Evolutionary conservation across 2,329 filamentous ascomycete genomes (phyloP).

Genomic region (Colletotrichum australisinense): DNA sequence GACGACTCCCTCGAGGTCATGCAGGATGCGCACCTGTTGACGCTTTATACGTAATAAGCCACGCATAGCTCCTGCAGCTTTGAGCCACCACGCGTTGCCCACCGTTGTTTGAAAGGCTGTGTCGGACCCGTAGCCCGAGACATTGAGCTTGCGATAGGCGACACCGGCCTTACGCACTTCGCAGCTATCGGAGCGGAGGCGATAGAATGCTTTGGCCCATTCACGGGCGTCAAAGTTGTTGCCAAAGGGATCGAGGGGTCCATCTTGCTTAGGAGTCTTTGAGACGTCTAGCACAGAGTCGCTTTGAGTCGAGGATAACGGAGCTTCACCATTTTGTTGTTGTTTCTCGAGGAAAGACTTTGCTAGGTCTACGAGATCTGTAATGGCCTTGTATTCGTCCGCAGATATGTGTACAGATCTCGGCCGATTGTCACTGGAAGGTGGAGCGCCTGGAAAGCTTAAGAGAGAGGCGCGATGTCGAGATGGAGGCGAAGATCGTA

Average conservation of each 20-base stretch:
- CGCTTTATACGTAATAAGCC: constrained; percentile 28
- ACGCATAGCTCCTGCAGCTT: constrained; percentile 38
- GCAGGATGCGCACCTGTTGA: constrained; percentile 58
- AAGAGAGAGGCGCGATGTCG: constrained; percentile 15
- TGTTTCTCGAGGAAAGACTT: constrained; percentile 22
- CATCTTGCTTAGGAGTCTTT: constrained; percentile 11
- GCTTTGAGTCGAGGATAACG: neutral
- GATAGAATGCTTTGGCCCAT: constrained; percentile 45
- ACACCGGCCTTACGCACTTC: constrained; percentile 46
- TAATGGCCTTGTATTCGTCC: constrained; percentile 31
- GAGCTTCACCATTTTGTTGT: constrained; percentile 1
- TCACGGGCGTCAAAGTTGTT: constrained; percentile 60
- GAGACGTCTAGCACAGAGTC: neutral
- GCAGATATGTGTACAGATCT: constrained; percentile 24
- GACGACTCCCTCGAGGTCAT: constrained; percentile 62
- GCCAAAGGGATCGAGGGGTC: constrained; percentile 57
- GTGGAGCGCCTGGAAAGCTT: constrained; percentile 6
- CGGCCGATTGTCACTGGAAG: neutral
- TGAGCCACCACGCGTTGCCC: constrained; percentile 39
- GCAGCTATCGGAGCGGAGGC: constrained; percentile 41
- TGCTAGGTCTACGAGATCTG: constrained; percentile 26
- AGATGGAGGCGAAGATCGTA: neutral
- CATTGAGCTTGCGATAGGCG: constrained; percentile 58
- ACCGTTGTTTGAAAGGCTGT: constrained; percentile 25
- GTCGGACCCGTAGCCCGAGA: constrained; percentile 38